Percentiles rank a stretch among this genome's conserved stretches.
Evolutionary conservation across 371 early-diverging fungal genomes (phyloP).

Genomic region (Umbelopsis sp.): DNA sequence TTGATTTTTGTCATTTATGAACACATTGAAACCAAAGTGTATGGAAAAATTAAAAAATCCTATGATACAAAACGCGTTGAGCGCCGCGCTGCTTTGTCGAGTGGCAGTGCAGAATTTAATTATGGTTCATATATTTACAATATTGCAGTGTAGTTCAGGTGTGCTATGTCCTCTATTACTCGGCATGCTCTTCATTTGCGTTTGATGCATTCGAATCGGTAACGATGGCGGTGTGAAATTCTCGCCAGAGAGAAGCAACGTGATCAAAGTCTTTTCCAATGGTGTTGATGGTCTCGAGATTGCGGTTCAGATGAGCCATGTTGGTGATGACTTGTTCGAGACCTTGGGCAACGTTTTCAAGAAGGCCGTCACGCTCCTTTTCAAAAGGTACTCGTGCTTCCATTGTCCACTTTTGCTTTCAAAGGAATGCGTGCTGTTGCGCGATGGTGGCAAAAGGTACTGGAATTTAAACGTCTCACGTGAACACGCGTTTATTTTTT

Average conservation of each 20-base stretch:
- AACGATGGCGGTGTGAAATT: constrained; percentile 38
- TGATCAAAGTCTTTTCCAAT: constrained; percentile 59
- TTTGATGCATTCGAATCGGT: constrained; percentile 7
- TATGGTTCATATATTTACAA: too few relatives aligned
- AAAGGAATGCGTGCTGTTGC: not conserved
- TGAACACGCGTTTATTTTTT: not conserved
- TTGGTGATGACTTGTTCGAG: constrained; percentile 54
- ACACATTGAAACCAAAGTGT: too few relatives aligned
- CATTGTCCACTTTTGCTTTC: not conserved
- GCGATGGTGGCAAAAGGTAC: not conserved
- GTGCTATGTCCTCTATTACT: not conserved
- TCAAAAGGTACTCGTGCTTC: constrained; percentile 30
- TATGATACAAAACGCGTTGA: too few relatives aligned
- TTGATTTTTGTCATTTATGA: too few relatives aligned
- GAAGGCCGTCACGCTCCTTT: constrained; percentile 27
- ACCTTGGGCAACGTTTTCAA: constrained; percentile 37
- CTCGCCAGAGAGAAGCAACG: constrained; percentile 53
- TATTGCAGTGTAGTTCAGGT: not conserved
- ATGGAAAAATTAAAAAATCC: too few relatives aligned
- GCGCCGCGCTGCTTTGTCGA: too few relatives aligned
- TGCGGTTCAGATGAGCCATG: constrained; percentile 51
- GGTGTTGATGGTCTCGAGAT: constrained; percentile 57
- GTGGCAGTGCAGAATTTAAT: too few relatives aligned
- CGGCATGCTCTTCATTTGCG: not conserved
- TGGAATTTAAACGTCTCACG: not conserved